Conservation (phyloP, 2,329 filamentous ascomycete species). For the Aschersonia sp. region DNA sequence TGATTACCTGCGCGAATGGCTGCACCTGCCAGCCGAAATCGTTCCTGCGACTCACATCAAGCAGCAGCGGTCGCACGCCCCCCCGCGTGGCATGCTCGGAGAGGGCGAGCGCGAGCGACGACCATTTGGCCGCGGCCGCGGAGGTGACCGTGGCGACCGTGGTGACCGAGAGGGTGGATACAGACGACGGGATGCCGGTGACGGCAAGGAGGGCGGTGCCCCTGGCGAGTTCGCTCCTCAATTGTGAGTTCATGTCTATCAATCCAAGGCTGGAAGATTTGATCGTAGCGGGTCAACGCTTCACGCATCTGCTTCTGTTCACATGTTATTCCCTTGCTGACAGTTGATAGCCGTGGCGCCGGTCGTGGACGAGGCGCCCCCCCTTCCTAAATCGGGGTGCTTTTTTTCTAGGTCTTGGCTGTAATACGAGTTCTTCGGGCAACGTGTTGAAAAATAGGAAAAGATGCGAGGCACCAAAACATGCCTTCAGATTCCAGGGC, state of each 20-base stretch:
- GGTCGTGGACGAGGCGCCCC: constrained; percentile 73
- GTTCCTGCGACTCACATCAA: constrained; percentile 99
- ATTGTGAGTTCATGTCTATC: constrained; percentile 46
- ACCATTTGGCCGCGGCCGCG: constrained; percentile 69
- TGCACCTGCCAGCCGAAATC: constrained; percentile 98
- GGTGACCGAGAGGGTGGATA: constrained; percentile 73
- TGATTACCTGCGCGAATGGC: constrained; percentile 99
- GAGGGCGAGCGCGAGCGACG: constrained; percentile 70
- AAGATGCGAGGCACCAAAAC: constrained; percentile 17
- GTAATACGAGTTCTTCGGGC: constrained; percentile 24
- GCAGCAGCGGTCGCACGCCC: constrained; percentile 97
- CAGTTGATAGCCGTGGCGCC: constrained; percentile 55
- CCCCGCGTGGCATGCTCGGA: constrained; percentile 96
- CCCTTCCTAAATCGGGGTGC: constrained; percentile 40
- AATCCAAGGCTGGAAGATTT: too few species aligned
- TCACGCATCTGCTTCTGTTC: too few species aligned
- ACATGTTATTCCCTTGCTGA: neutral
- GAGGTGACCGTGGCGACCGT: constrained; percentile 44
- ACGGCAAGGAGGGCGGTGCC: constrained; percentile 82
- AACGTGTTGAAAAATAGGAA: neutral
- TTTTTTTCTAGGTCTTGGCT: constrained; percentile 25
- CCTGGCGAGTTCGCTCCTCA: constrained; percentile 83
- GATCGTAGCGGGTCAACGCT: neutral
- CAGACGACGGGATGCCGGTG: constrained; percentile 75
- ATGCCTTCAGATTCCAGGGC: constrained; percentile 31